Evolutionary conservation across 176 grass and related monocot species (phyloP), one percentile per base, ranked within the genome.

Genomic region (Saccharum spontaneum): DNA sequence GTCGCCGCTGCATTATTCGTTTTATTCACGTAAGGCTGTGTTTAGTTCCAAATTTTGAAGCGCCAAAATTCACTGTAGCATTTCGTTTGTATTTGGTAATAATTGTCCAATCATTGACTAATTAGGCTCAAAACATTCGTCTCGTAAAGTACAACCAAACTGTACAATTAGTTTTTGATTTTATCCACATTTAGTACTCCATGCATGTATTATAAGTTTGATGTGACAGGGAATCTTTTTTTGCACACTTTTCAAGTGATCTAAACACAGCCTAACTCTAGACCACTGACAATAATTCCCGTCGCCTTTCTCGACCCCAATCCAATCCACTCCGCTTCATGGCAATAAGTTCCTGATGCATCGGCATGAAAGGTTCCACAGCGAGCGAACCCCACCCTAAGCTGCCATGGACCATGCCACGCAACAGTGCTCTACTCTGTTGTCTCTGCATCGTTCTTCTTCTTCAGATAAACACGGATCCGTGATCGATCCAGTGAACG

Each of bases 231-330:
- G n/a, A n/a, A n/a, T n/a, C n/a, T n/a, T n/a, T n/a, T n/a, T n/a
- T n/a, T n/a, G n/a, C n/a, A n/a, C n/a, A n/a, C n/a, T n/a, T n/a
- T n/a, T n/a, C n/a, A n/a, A n/a, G n/a, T n/a, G n/a, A n/a, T n/a
- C n/a, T n/a, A n/a, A n/a, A n/a, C n/a, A n/a, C n/a, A n/a, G n/a
- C n/a, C n/a, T n/a, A n/a, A n/a, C n/a, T n/a, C n/a, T n/a, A n/a
- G n/a, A n/a, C 75, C 80, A 84, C 73, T 38, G 13, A 20, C 26
- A 40, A 73, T 86, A 67, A 79, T 90, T 86, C 67, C 68, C 66
- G 45, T 90, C 31, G 33, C 37, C 49, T 84, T 86, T 87, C 44
- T 16, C 61, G 43, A 50, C 38, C 40, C 69, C 48, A 11, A 22
- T 43, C 68, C 48, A 11, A 16, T 43, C 54, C 71, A 6, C 31